These are phyloP conservation scores for Dimargaris cristalligena DNA, from an alignment of 192 early-diverging fungal genomes.

Conservation along the genomic window DNA sequence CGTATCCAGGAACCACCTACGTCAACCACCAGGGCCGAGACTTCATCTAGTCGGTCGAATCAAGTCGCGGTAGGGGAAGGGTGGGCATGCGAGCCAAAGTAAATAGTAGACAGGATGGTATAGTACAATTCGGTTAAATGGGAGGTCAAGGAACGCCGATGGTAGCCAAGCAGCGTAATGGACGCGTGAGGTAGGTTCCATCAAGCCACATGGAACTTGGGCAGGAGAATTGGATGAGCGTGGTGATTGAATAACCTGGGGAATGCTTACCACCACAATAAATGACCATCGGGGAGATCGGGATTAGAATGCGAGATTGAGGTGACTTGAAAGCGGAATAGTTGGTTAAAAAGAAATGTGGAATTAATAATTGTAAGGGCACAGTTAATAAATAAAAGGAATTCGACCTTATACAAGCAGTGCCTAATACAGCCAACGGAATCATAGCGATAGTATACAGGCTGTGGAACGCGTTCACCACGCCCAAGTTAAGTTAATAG, in stretches of 20 bases:
- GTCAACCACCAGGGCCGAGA: conserved; percentile 84
- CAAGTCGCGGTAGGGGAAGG: too few species aligned
- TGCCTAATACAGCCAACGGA: not conserved
- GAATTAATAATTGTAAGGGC: not conserved
- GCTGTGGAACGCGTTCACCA: too few species aligned
- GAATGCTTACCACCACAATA: not conserved
- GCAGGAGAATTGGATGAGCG: not conserved
- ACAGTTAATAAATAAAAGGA: not conserved
- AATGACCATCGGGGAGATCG: not conserved
- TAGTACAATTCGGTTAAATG: not conserved
- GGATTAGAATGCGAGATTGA: not conserved
- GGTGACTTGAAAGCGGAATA: not conserved
- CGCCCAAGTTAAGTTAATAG: too few species aligned
- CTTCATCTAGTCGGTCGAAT: too few species aligned
- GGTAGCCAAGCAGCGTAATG: not conserved
- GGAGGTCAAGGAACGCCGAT: not conserved
- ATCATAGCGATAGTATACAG: conserved; percentile 1
- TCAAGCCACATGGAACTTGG: not conserved
- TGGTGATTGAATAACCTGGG: not conserved
- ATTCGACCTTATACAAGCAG: not conserved
- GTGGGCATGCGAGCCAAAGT: too few species aligned
- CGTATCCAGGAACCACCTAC: conserved; percentile 73
- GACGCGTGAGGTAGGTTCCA: not conserved
- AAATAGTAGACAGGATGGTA: not conserved
- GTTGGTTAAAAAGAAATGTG: not conserved